Evolutionary conservation across 345 rosid genomes (phyloP).

Genomic region (Sonneratia alba): DNA sequence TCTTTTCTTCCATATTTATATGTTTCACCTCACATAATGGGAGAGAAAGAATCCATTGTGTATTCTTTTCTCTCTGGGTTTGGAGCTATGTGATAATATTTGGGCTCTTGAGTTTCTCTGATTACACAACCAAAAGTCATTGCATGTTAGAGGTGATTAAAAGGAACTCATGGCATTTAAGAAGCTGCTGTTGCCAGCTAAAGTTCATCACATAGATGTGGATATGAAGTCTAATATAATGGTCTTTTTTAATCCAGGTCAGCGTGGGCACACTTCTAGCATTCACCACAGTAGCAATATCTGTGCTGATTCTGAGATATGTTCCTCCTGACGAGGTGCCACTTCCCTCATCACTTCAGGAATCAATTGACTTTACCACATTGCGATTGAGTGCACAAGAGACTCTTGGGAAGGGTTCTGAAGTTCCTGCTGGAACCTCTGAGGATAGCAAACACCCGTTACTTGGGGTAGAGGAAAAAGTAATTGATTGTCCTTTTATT

Average conservation of each 20-base stretch:
- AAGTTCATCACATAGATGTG: too few species aligned
- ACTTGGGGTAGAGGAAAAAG: conserved; percentile 22
- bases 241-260: conserved; percentile 35
- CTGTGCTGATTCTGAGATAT: conserved; percentile 82
- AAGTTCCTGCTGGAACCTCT: conserved; percentile 22
- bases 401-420: conserved; percentile 15
- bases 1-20: too few species aligned
- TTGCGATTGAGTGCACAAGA: conserved; percentile 19
- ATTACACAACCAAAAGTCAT: too few species aligned
- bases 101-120: too few species aligned
- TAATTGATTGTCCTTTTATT: conserved; percentile 27
- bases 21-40: too few species aligned
- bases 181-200: too few species aligned
- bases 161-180: too few species aligned
- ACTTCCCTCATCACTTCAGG: conserved; percentile 68
- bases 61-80: too few species aligned
- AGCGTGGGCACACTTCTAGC: conserved; percentile 99
- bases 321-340: conserved; percentile 94
- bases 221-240: background rate
- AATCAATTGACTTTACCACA: conserved; percentile 53
- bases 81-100: too few species aligned
- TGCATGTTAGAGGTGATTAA: too few species aligned
- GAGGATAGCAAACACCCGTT: conserved; percentile 32
- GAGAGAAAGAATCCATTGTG: too few species aligned
- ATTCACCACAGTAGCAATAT: conserved; percentile 90